Evolutionary conservation across 2,329 filamentous ascomycete genomes (phyloP).

Genomic region (Verticillium tricorpus): DNA sequence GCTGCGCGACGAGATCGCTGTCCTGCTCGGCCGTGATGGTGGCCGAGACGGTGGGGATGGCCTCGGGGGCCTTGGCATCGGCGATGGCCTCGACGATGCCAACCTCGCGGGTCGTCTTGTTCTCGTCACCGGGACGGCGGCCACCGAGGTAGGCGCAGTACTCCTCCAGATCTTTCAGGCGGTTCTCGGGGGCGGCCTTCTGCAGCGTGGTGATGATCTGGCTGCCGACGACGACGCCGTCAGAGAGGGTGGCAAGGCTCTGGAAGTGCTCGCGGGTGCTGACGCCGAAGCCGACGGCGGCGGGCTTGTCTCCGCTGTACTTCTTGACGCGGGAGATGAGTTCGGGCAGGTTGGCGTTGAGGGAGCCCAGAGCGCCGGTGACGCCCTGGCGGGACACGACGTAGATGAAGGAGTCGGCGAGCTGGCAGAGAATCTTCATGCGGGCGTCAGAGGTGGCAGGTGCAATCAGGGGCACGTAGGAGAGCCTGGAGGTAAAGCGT

Average conservation of each 20-base stretch:
- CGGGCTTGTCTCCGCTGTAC: slow-evolving; percentile 85
- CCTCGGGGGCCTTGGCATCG: slow-evolving; percentile 54
- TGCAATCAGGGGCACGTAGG: slow-evolving; percentile 95
- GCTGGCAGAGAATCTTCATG: slow-evolving; percentile 93
- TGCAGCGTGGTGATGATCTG: slow-evolving; percentile 84
- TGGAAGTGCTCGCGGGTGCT: slow-evolving; percentile 93
- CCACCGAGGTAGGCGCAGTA: slow-evolving; percentile 72
- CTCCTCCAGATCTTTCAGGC: slow-evolving; percentile 68
- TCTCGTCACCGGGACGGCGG: slow-evolving; percentile 30
- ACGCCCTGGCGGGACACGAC: slow-evolving; percentile 97
- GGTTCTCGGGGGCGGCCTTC: slow-evolving; percentile 59
- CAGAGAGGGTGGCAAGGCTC: slow-evolving; percentile 76
- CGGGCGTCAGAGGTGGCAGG: slow-evolving; percentile 87
- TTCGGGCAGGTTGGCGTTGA: slow-evolving; percentile 78
- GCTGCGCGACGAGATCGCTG: slow-evolving; percentile 69
- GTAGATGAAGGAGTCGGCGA: slow-evolving; percentile 98
- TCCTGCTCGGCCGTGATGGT: slow-evolving; percentile 55
- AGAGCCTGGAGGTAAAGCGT: slow-evolving; percentile 51
- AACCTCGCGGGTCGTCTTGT: slow-evolving; percentile 56
- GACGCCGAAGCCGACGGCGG: slow-evolving; percentile 92
- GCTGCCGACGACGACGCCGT: slow-evolving; percentile 94
- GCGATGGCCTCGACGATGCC: slow-evolving; percentile 65
- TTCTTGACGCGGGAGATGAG: slow-evolving; percentile 82
- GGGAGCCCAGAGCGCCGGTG: slow-evolving; percentile 78
- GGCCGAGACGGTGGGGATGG: slow-evolving; percentile 61